phyloP scores from a whole-genome alignment of 2,329 filamentous ascomycete genomes.

The Pyrenophora graminea region DNA sequence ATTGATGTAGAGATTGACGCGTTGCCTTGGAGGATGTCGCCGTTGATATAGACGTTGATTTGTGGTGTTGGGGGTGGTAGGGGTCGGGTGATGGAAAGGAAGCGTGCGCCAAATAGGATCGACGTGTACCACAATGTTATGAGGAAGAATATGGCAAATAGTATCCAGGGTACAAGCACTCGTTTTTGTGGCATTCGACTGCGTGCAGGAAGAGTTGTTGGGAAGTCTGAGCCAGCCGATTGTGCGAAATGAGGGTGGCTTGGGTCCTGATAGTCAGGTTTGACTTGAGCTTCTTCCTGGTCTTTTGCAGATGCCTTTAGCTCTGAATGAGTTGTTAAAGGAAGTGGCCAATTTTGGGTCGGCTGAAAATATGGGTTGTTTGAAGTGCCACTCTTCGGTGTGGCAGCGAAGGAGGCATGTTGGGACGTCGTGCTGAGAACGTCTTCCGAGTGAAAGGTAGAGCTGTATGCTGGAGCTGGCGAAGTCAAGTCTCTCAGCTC shows the following conservation, averaged over 20 bases:
- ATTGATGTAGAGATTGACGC: neutral
- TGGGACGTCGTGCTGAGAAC: neutral
- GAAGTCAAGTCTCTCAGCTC: constrained; percentile 15
- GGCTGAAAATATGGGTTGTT: constrained; percentile 6
- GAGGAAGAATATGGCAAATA: constrained; percentile 30
- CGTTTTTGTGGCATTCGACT: constrained; percentile 12
- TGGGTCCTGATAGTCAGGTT: constrained; percentile 13
- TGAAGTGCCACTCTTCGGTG: neutral
- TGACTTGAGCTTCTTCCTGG: constrained; percentile 2
- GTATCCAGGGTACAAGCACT: constrained; percentile 30
- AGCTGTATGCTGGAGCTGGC: constrained; percentile 31
- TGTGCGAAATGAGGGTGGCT: constrained; percentile 15
- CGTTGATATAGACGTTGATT: constrained; percentile 25
- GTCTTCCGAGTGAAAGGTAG: constrained; percentile 14
- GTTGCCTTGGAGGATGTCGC: constrained; percentile 6
- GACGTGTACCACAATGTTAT: constrained; percentile 29
- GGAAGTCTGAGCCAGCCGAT: constrained; percentile 1
- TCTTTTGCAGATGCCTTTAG: neutral
- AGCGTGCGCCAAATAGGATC: constrained; percentile 24
- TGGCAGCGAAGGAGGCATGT: neutral
- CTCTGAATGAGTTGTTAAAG: neutral
- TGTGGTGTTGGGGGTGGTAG: constrained; percentile 13
- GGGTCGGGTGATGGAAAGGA: constrained; percentile 21
- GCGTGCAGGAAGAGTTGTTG: constrained; percentile 1
- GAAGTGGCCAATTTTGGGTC: neutral